Percentiles rank a stretch among this genome's conserved stretches.
Conservation (phyloP, 345 rosid genomes). For the Sisymbrium altissimum region DNA sequence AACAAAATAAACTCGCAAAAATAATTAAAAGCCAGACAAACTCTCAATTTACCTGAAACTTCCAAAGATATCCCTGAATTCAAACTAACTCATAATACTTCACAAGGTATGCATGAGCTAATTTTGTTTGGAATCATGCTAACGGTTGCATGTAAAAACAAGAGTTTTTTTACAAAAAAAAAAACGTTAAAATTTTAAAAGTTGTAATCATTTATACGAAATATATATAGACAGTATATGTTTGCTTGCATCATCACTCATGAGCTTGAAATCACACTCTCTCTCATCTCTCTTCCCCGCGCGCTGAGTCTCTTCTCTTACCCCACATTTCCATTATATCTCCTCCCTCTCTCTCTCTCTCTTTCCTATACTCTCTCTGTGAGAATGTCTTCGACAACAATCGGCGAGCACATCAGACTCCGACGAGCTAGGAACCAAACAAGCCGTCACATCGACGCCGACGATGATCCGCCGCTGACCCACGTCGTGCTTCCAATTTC, state of each 20-base stretch:
- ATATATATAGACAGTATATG: too few species aligned
- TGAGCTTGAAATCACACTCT: conserved; percentile 12
- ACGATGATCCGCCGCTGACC: conserved; percentile 41
- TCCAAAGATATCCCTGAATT: not conserved
- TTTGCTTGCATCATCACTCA: not conserved
- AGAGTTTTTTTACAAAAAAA: too few species aligned
- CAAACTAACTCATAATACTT: not conserved
- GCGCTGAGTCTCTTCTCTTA: conserved; percentile 2
- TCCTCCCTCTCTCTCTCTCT: not conserved
- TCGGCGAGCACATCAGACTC: conserved; percentile 45
- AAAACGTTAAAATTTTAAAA: too few species aligned
- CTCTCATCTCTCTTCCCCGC: conserved; percentile 17
- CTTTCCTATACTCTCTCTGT: not conserved
- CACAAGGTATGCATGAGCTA: conserved; percentile 20
- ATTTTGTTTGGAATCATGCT: conserved; percentile 13
- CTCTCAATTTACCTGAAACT: not conserved
- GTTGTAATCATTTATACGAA: too few species aligned
- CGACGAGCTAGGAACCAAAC: conserved; percentile 56
- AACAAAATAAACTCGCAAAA: not conserved
- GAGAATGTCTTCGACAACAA: conserved; percentile 43
- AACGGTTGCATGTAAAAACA: conserved; percentile 2
- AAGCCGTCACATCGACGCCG: conserved; percentile 23
- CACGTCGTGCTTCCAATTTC: conserved; percentile 28
- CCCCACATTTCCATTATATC: not conserved
- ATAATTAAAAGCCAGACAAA: not conserved